Evolutionary conservation across 2,329 filamentous ascomycete species (phyloP), one percentile per base, ranked within the genome.

Genomic region (Dendrostoma leiphaemia): DNA sequence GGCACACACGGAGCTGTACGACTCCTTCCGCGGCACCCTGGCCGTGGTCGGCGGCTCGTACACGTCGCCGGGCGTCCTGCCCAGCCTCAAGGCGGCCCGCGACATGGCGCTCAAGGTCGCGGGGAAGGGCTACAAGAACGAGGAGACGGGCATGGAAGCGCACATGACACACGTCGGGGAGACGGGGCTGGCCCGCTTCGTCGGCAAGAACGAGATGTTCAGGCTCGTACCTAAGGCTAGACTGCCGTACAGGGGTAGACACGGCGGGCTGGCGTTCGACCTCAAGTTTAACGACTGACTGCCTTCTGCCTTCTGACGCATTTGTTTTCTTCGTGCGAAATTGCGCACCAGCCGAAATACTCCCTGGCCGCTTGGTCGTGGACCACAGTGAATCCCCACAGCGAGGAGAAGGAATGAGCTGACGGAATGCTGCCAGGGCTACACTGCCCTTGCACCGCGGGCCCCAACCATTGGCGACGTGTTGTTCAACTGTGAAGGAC

Each of bases 21-120:
- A 72, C 3, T 71, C 74, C 5, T 95, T 86, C 67, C 68, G 77
- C 8, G 84, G 86, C 13, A 75, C 79, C 12, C 72, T 96, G 26
- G 79, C 84, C 55, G 85, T 94, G 17, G 79, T 75, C 0, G 81
- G 81, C 4, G 76, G 79, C 34, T 81, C 79, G 49, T 84, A 81
- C 67, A 74, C 74, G 23, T 64, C 66, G 21, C 73, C 82, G 32
- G 82, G 82, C 41, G 76, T 80, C 41, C 68, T 80, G 60, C 74
- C 73, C 10, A 71, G 76, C 52, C 70, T 84, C 60, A 76, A 81
- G 53, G 74, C 79, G n/a, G 78, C 68, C 29, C 69, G 67, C 55
- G 76, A 79, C 40, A 60, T 73, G n/a, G 76, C 74, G 3, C 60
- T 66, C 59, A 67, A 69, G 35, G 64, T 74, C n/a, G 65, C 71